Evolutionary conservation across 2,329 filamentous ascomycete genomes (phyloP).

Genomic region (Rugonectria rugulosa): DNA sequence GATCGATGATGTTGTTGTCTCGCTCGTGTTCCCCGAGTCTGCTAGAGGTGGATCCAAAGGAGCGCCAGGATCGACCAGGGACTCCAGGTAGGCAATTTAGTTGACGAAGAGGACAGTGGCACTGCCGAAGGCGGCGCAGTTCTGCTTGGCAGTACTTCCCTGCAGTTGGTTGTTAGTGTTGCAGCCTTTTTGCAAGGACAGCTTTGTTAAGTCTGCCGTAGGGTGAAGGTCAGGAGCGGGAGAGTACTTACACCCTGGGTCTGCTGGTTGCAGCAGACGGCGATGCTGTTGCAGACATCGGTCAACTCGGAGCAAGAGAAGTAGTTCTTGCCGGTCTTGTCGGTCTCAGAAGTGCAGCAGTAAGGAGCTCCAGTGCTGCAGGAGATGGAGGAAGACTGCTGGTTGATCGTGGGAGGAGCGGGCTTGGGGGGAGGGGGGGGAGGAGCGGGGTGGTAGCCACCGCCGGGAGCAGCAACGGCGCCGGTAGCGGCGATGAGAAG

Average conservation of each 20-base stretch:
- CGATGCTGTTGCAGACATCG: slow-evolving; percentile 6
- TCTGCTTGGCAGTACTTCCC: not conserved
- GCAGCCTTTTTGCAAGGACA: not conserved
- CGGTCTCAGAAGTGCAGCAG: slow-evolving; percentile 17
- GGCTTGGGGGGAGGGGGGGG: not conserved
- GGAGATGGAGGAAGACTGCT: not conserved
- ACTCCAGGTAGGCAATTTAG: not conserved
- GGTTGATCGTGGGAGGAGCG: not conserved
- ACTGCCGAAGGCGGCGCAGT: not conserved
- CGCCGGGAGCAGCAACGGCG: slow-evolving; percentile 18
- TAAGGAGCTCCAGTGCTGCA: slow-evolving; percentile 5
- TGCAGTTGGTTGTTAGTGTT: not conserved
- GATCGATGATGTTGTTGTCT: not conserved
- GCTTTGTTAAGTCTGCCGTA: not conserved
- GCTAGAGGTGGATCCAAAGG: too few species aligned
- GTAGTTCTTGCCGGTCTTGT: not conserved
- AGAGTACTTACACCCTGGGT: not conserved
- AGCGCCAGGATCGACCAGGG: not conserved
- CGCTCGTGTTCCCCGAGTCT: too few species aligned
- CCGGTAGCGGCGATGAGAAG: slow-evolving; percentile 18
- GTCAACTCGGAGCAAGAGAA: not conserved
- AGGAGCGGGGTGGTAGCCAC: too few species aligned
- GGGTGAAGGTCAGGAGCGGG: too few species aligned
- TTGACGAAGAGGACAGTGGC: not conserved
- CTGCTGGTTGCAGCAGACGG: slow-evolving; percentile 16